These are phyloP conservation scores for Neofusicoccum umdonicola DNA, from an alignment of 2,329 filamentous ascomycete species.

Conservation along the genomic window DNA sequence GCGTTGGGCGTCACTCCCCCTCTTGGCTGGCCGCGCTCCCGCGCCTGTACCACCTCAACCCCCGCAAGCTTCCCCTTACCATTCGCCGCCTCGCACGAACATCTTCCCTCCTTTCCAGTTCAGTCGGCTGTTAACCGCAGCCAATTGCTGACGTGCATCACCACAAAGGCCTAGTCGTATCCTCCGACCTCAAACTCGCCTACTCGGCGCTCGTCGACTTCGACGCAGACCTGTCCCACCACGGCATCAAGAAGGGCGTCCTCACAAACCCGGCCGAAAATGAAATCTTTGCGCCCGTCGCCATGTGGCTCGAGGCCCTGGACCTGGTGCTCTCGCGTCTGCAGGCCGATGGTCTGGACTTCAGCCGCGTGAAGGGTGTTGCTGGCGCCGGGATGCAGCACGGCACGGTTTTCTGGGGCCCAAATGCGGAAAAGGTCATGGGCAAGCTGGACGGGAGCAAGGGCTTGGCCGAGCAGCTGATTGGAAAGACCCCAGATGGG, in stretches of 20 bases:
- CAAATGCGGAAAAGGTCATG: slow-evolving; percentile 65
- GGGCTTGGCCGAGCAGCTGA: slow-evolving; percentile 69
- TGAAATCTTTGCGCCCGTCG: slow-evolving; percentile 90
- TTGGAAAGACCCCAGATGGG: slow-evolving; percentile 30
- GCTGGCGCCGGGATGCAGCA: slow-evolving; percentile 96
- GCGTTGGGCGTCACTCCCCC: neutral
- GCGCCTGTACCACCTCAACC: neutral
- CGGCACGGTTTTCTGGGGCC: slow-evolving; percentile 91
- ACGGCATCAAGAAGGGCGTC: slow-evolving; percentile 82
- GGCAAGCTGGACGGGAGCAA: slow-evolving; percentile 58
- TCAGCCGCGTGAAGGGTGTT: slow-evolving; percentile 73
- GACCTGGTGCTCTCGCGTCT: slow-evolving; percentile 79
- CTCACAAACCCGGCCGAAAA: slow-evolving; percentile 75
- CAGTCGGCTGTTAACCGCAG: neutral
- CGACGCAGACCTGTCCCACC: slow-evolving; percentile 72
- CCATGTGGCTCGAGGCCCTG: slow-evolving; percentile 90
- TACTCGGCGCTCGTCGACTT: slow-evolving; percentile 93
- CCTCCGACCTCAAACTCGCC: slow-evolving; percentile 75
- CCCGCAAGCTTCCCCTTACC: no score
- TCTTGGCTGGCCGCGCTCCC: neutral
- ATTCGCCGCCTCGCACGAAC: no score
- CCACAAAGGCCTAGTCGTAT: slow-evolving; percentile 71
- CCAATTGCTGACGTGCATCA: neutral
- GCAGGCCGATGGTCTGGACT: slow-evolving; percentile 66
- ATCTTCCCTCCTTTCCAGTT: no score